Evolutionary conservation across 805 yeast genomes (phyloP), one percentile per base, ranked within the genome.

Genomic region (Lipomyces lipofer): DNA sequence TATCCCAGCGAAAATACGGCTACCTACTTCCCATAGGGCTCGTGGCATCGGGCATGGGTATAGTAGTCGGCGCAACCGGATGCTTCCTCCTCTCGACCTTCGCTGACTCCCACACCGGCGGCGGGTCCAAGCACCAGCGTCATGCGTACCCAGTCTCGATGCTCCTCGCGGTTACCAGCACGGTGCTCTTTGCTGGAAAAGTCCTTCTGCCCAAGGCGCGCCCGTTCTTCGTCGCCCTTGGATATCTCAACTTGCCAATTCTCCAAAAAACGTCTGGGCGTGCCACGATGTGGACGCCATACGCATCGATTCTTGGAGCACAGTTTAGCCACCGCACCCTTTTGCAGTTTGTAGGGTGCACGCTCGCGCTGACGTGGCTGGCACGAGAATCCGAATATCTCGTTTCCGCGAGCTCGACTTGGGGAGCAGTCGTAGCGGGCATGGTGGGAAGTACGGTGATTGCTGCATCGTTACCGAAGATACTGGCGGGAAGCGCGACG

Each of bases 381-480:
- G 45, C 50, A 7, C 47, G 49, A n/a, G 60, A 56, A 28, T 42
- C 60, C 4, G 60, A 56, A 47, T 56, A 40, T 28, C 52, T 56
- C 19, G 50, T 53, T 17, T 45, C 49, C 21, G 46, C 54, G 7
- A 36, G 45, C 12, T 52, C 58, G 2, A 38, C 49, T 19, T 43
- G 33, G 6, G 47, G 43, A 2, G 60, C 49, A 3, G 43, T 54
- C 6, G 52, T 43, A 8, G 15, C 49, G n/a, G 60, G 60, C 3
- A 10, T 48, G 8, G 38, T 35, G 3, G 30, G 39, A 6, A 12
- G 50, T n/a, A 49, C 54, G 17, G 27, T 49, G n/a, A 17, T 54
- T 1, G 52, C 55, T 13, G 47, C 58, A 15, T 17, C 45, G 30
- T 29, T 56, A 25, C 58, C 57, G 3, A 47, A 42, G 4, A 19